Base-by-base conservation (phyloP, 1,284 basidiomycete species). In the Cronartium quercuum region DNA sequence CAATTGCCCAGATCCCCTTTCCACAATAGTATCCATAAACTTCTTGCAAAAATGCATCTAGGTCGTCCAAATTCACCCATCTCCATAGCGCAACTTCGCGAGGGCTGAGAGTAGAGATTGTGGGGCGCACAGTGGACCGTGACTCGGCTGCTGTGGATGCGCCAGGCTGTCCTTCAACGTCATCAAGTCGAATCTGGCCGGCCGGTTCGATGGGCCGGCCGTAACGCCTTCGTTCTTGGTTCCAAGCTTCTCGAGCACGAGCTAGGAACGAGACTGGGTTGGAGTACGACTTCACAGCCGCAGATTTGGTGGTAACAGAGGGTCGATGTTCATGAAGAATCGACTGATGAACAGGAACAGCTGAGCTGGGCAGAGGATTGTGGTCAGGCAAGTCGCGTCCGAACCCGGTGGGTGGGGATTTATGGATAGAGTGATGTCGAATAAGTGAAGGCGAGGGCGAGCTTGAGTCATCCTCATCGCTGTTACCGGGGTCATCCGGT, bases 51-150 rank as follows among this genome's bases (percentile, higher is more conserved):
- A 96, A 98, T 6, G 88, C 88, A 80, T 99, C 95, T 51, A 98
- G 86, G 81, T 98, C 95, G 80, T 92, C 92, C 7, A 98, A 92
- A 81, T 98, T 99, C 76, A 96, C 92, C 96, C 96, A 99, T 77
- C 91, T 90, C 96, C 96, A 99, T 58, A 98, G 82, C 0, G 95
- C 95, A 78, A 88, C 88, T 82, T 97, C 92, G n/a, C 76, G 70
- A 15, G 77, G 76, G 13, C 68, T 76, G 68, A 81, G 40, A 60
- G 15, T 60, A n/a, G 60, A 64, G 37, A 29, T 15, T 12, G 66
- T 47, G 37, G 24, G 12, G 34, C n/a, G 7, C 9, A n/a, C 6
- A 65, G 38, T 38, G 6, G 29, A 21, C 37, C 37, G 60, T 21
- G 60, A 1, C 21, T 34, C 13, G 21, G 13, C 38, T 13, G 37